Conservation (phyloP, 225 moss, liverwort and hornwort genomes). For the Pseudoscleropodium purum region DNA sequence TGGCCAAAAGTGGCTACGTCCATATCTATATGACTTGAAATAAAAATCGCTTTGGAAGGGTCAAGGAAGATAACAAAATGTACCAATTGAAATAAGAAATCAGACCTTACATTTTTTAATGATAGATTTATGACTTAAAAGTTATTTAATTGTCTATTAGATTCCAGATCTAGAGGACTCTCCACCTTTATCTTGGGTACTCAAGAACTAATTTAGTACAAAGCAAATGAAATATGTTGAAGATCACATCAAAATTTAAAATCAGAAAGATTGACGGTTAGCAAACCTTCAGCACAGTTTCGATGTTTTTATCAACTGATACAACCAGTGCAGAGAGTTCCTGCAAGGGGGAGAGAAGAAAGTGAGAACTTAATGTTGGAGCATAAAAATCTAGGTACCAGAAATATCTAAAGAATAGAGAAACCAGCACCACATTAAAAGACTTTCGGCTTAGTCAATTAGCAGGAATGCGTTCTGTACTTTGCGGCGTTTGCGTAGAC, state of each 20-base stretch:
- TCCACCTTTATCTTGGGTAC: not conserved
- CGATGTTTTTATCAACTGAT: constrained; percentile 59
- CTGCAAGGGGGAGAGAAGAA: constrained; percentile 2
- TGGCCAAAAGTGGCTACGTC: not conserved
- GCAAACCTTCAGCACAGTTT: constrained; percentile 52
- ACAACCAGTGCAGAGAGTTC: constrained; percentile 49
- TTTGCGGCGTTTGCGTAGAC: constrained; percentile 49
- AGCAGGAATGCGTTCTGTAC: not conserved
- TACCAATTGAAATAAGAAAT: not conserved
- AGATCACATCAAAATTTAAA: not conserved
- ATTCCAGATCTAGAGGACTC: not conserved
- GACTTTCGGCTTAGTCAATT: not conserved
- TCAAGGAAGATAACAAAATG: not conserved
- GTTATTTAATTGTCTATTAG: not conserved
- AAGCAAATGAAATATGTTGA: not conserved
- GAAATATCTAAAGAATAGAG: not conserved
- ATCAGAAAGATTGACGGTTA: not conserved
- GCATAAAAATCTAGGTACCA: not conserved
- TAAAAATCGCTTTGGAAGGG: not conserved
- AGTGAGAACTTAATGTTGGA: not conserved
- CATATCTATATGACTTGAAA: not conserved
- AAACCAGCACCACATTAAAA: not conserved
- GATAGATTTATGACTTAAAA: not conserved
- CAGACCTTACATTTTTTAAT: not conserved
- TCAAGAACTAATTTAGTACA: not conserved